These are phyloP conservation scores for Neurospora africana DNA, from an alignment of 495 filamentous ascomycete genomes.

Conservation along the genomic window DNA sequence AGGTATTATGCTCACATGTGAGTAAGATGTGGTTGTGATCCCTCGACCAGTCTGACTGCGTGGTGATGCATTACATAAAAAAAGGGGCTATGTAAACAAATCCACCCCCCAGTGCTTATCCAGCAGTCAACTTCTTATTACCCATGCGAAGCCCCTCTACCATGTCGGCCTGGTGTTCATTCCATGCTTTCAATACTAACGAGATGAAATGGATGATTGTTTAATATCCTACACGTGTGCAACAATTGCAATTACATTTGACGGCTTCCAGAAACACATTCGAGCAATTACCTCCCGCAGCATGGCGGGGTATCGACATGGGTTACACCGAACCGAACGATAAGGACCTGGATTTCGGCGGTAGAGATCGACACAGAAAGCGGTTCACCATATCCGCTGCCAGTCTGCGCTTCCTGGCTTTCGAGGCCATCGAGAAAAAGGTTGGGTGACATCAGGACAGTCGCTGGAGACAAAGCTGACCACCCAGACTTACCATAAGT, in stretches of 20 bases:
- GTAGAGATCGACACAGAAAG: background rate
- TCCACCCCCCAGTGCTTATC: background rate
- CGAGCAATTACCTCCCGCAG: background rate
- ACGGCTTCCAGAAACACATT: background rate
- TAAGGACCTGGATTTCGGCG: background rate
- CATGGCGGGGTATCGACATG: background rate
- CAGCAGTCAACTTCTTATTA: background rate
- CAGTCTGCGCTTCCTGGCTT: background rate
- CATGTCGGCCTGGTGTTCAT: background rate
- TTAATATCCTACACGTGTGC: background rate
- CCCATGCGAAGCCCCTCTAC: background rate
- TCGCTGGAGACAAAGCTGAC: background rate
- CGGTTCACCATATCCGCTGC: background rate
- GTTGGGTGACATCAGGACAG: background rate
- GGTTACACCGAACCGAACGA: background rate
- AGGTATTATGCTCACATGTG: background rate
- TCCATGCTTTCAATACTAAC: background rate
- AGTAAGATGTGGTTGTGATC: background rate
- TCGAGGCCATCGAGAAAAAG: background rate
- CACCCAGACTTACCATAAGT: background rate
- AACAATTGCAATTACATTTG: background rate
- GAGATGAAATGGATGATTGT: background rate
- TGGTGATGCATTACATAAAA: background rate
- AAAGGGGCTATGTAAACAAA: background rate
- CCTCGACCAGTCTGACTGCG: background rate